Evolutionary conservation across 2,329 filamentous ascomycete species (phyloP).

Genomic region (Stemphylium lycopersici): DNA sequence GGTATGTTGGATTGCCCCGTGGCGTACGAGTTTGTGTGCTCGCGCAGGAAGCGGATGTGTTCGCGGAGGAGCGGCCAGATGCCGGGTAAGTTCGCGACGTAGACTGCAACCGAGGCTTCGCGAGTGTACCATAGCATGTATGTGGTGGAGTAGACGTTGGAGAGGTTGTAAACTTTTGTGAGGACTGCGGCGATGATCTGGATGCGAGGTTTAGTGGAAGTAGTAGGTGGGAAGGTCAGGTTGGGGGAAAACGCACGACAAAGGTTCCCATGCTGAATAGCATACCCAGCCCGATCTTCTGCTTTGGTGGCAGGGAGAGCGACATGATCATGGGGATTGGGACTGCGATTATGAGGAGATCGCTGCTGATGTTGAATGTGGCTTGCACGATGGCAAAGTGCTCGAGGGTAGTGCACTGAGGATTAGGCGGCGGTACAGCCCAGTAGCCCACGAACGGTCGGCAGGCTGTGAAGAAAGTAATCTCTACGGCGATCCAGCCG

Average conservation of each 20-base stretch:
- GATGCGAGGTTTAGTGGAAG: constrained; percentile 2
- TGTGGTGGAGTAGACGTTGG: constrained; percentile 47
- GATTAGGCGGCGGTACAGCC: constrained; percentile 60
- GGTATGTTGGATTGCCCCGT: constrained; percentile 20
- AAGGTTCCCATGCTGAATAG: constrained; percentile 60
- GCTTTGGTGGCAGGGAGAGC: constrained; percentile 57
- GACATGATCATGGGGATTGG: constrained; percentile 62
- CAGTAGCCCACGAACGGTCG: constrained; percentile 63
- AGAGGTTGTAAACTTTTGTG: constrained; percentile 57
- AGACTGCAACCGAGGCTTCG: constrained; percentile 60
- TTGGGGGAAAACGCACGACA: constrained; percentile 48
- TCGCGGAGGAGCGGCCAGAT: constrained; percentile 60
- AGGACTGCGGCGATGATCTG: constrained; percentile 53
- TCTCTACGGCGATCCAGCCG: constrained; percentile 60
- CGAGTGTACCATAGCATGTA: constrained; percentile 60
- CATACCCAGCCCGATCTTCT: constrained; percentile 60
- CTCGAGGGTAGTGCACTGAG: constrained; percentile 63
- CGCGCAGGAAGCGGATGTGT: constrained; percentile 46
- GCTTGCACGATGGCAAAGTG: constrained; percentile 66
- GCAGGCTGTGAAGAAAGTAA: constrained; percentile 62
- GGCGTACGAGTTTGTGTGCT: constrained; percentile 26
- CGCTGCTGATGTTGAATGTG: constrained; percentile 65
- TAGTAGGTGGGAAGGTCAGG: neutral
- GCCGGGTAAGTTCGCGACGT: constrained; percentile 61
- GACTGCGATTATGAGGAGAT: constrained; percentile 64